These are phyloP conservation scores for Suhomyces chickasaworum DNA, from an alignment of 1,139 yeast species.

Conservation along the genomic window DNA sequence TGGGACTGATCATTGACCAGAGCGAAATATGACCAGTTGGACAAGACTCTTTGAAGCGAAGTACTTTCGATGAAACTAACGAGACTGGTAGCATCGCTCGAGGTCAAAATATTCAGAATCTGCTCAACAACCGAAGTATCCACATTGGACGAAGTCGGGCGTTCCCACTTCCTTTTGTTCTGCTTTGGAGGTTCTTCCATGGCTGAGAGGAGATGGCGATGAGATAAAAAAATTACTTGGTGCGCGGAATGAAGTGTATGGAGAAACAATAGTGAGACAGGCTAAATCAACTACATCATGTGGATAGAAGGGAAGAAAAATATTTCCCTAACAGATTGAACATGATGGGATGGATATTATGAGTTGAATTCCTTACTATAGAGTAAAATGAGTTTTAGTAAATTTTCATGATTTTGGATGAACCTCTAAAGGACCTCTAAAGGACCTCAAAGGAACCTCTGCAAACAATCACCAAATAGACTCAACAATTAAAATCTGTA, in stretches of 20 bases:
- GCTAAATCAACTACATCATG: no score
- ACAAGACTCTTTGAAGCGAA: conserved; percentile 26
- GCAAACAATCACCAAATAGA: no score
- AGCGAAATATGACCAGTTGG: conserved; percentile 62
- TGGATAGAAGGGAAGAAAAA: no score
- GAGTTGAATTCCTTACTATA: no score
- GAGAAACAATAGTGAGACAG: neutral
- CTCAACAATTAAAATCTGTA: no score
- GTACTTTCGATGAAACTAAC: conserved; percentile 21
- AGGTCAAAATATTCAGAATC: conserved; percentile 16
- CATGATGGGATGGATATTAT: no score
- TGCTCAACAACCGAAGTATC: conserved; percentile 23
- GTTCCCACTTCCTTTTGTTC: conserved; percentile 14
- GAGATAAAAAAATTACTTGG: conserved; percentile 4
- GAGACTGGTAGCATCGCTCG: conserved; percentile 14
- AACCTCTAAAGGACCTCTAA: no score
- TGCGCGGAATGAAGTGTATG: neutral
- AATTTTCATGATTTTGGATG: no score
- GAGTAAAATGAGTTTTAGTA: no score
- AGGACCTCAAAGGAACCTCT: no score
- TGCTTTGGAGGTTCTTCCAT: conserved; percentile 5
- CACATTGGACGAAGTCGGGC: conserved; percentile 18
- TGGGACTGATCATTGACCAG: conserved; percentile 62
- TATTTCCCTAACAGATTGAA: no score
- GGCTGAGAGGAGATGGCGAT: conserved; percentile 5